Percentiles rank a stretch among this genome's conserved stretches.
Evolutionary conservation across 108 stramenopile species (phyloP).

Genomic region (Thalassiosira profunda): DNA sequence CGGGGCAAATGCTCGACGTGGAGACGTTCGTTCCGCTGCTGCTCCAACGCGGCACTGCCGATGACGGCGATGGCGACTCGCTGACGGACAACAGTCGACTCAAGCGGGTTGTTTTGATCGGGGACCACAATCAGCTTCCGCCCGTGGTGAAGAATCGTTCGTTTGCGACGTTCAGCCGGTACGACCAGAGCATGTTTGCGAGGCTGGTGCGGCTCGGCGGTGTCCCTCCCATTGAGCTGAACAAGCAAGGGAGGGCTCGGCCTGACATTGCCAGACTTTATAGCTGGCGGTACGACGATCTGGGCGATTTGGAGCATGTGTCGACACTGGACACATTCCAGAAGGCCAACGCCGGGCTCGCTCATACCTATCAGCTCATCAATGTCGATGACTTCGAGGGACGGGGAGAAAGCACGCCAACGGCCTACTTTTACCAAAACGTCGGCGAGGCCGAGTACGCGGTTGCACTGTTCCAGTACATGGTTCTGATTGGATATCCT

Average conservation of each 20-base stretch:
- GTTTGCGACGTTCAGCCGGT: slow-evolving; percentile 84
- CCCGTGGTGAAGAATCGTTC: slow-evolving; percentile 94
- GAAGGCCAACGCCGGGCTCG: slow-evolving; percentile 93
- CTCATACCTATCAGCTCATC: slow-evolving; percentile 89
- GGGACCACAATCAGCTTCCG: slow-evolving; percentile 98
- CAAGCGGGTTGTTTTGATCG: slow-evolving; percentile 96
- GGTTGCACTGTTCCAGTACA: slow-evolving; percentile 97
- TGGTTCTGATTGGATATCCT: slow-evolving; percentile 97
- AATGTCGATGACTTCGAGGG: slow-evolving; percentile 95
- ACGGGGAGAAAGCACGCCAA: slow-evolving; percentile 88
- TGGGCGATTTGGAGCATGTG: slow-evolving; percentile 92
- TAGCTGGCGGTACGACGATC: slow-evolving; percentile 89
- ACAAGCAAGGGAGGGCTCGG: slow-evolving; percentile 95
- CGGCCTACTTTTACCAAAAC: slow-evolving; percentile 96
- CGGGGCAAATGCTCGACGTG: slow-evolving; percentile 97
- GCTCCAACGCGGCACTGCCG: slow-evolving; percentile 87
- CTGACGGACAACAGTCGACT: slow-evolving; percentile 65
- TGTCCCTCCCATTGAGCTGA: slow-evolving; percentile 87
- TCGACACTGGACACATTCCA: slow-evolving; percentile 51
- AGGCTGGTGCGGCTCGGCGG: slow-evolving; percentile 92
- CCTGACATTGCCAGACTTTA: slow-evolving; percentile 93
- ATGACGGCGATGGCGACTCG: slow-evolving; percentile 45
- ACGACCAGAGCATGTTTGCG: slow-evolving; percentile 96
- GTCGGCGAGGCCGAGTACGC: slow-evolving; percentile 98
- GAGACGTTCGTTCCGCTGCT: slow-evolving; percentile 96